Evolutionary conservation across 2,329 filamentous ascomycete species (phyloP), one percentile per base, ranked within the genome.

Genomic region (Nannizziopsis barbatae): DNA sequence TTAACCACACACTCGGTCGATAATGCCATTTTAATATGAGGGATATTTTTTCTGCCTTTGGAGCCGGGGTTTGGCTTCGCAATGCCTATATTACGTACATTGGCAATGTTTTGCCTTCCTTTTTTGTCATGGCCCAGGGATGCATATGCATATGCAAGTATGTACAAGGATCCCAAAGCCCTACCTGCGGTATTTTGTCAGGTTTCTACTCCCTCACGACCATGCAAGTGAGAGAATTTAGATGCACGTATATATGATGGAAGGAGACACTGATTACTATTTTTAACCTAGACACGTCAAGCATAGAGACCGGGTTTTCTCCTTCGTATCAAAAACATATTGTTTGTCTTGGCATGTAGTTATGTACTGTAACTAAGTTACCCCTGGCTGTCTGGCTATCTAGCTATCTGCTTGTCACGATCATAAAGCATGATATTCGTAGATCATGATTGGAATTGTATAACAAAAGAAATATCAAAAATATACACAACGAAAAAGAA

Each of bases 1-100:
- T 60, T 2, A 54, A 58, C 15, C 41, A n/a, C 31, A 56, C 57
- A 45, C 50, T 60, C 47, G 54, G 54, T 20, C 50, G 50, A 52
- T 42, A 8, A 15, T 41, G 17, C 15, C 12, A 10, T 41, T n/a
- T 20, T 8, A 12, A 20, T 20, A 7, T n/a, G 38, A 41, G 14
- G 20, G 11, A 41, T 41, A 9, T 10, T 41, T 20, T 41, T 9
- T 7, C 14, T 27, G 6, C 10, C n/a, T 14, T 37, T 8, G 17
- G 35, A 17, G 12, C n/a, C 7, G n/a, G n/a, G 35, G n/a, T 8
- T n/a, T 8, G 35, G 12, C 36, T 18, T 20, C 35, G n/a, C 35
- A 37, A n/a, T 20, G 18, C 38, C 18, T 9, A 22, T 20, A 41
- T 27, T 17, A 36, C 11, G n/a, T 47, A 36, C 44, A 32, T 27